A percentile compares a stretch with the other conserved stretches of the same genome.
phyloP scores from a whole-genome alignment of 139 green algal genomes.

The Chlamydomonas urium region DNA sequence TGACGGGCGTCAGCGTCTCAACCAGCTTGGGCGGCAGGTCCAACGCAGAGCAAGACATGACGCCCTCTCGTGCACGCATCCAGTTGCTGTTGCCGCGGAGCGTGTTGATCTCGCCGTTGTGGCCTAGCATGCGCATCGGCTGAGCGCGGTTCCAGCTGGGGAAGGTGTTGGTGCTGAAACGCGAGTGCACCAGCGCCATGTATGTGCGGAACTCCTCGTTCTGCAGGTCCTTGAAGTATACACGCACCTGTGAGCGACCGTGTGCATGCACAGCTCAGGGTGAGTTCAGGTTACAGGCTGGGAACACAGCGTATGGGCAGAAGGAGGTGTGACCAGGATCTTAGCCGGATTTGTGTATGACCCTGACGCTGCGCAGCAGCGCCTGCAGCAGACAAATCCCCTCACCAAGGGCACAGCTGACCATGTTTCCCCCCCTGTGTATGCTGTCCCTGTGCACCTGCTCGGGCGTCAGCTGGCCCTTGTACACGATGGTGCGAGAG shows the following conservation, averaged over 20 bases:
- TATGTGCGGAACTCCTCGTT: slow-evolving; percentile 74
- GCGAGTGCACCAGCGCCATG: slow-evolving; percentile 90
- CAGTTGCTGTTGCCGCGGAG: slow-evolving; percentile 54
- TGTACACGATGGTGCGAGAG: slow-evolving; percentile 90
- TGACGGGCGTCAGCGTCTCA: slow-evolving; percentile 69
- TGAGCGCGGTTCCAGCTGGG: slow-evolving; percentile 88
- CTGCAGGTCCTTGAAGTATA: slow-evolving; percentile 86
- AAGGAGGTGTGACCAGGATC: too few species aligned
- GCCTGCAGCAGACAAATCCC: too few species aligned
- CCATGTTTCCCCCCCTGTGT: too few species aligned
- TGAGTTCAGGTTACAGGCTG: too few species aligned
- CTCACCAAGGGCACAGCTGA: too few species aligned
- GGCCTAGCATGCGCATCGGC: slow-evolving; percentile 89
- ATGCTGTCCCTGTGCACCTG: too few species aligned
- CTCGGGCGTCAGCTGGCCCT: slow-evolving; percentile 91
- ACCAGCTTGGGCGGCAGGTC: slow-evolving; percentile 46
- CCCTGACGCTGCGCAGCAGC: too few species aligned
- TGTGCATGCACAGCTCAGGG: too few species aligned
- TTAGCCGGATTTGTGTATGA: too few species aligned
- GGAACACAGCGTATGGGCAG: too few species aligned
- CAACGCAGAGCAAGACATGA: slow-evolving; percentile 72
- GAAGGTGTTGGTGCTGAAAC: slow-evolving; percentile 98
- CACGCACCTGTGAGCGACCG: slow-evolving; percentile 66
- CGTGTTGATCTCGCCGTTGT: slow-evolving; percentile 94
- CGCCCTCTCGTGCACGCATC: slow-evolving; percentile 87